Evolutionary conservation across 805 yeast species (phyloP).

Genomic region (Cyberlindnera samutprakarnensis): DNA sequence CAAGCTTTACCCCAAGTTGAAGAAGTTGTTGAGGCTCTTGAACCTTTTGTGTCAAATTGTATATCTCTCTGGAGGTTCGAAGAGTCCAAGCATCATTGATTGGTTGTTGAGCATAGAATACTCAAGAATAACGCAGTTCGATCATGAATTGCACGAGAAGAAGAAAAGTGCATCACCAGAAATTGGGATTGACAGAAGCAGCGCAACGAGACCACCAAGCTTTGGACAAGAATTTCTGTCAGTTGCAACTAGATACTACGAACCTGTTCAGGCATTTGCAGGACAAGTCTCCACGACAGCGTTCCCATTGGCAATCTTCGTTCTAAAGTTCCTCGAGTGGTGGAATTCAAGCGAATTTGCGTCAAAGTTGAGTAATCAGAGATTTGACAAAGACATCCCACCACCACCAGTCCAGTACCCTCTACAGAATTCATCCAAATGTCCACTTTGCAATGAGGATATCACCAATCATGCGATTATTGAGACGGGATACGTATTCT

Average conservation of each 20-base stretch:
- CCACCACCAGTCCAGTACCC: constrained; percentile 13
- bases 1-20: constrained; percentile 53
- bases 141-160: constrained; percentile 18
- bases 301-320: constrained; percentile 76
- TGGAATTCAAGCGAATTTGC: constrained; percentile 79
- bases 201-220: constrained; percentile 17
- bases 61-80: constrained; percentile 59
- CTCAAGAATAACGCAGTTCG: constrained; percentile 31
- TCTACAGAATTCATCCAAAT: constrained; percentile 31
- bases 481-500: constrained; percentile 87
- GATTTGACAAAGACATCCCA: constrained; percentile 40
- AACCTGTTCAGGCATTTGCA: constrained; percentile 12
- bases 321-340: constrained; percentile 86
- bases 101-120: constrained; percentile 55
- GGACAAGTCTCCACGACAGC: constrained; percentile 29
- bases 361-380: constrained; percentile 38
- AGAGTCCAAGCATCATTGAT: constrained; percentile 58
- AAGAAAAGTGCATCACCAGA: constrained; percentile 1
- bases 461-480: constrained; percentile 77
- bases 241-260: constrained; percentile 7
- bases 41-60: constrained; percentile 53
- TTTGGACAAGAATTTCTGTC: constrained; percentile 18
- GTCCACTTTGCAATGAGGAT: constrained; percentile 63
- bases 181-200: not conserved
- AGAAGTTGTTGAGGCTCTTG: constrained; percentile 36